Base-by-base conservation (phyloP, 495 filamentous ascomycete species). In the Neurospora pannonica region DNA sequence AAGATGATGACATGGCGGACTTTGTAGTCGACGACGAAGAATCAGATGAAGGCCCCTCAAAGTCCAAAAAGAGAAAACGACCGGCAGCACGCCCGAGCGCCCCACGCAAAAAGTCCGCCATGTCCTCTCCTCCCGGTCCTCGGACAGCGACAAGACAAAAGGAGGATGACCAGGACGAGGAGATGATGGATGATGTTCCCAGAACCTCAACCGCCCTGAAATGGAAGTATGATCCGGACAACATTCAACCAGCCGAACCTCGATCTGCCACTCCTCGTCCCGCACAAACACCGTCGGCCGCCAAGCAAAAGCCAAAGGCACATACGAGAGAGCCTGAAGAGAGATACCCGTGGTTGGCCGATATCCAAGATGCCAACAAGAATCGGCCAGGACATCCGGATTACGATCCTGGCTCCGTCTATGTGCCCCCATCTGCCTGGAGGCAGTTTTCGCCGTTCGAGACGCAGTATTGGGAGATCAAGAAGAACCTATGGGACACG, bases 391-490 rank as follows among this genome's bases (percentile, higher is more conserved):
- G 87, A n/a, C 90, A 97, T 81, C 92, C 94, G 0, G 95, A 98
- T 71, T 97, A 94, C 75, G 95, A 99, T 77, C 94, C 94, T n/a
- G 88, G 92, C 13, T 95, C 94, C 0, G 87, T 99, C 24, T 96
- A 93, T 81, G 91, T 99, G 62, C 97, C 97, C 19, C 90, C 92
- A 0, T 67, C 85, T 5, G 93, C 94, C 10, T 94, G 89, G 88
- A 82, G 81, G 0, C 88, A 91, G 4, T 97, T 99, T 80, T 94
- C 94, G 0, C 88, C 95, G 0, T 99, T 99, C 75, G 96, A 99
- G 84, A 96, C 94, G 81, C 96, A 99, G 77, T 99, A 98, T 82
- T 99, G 96, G 96, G 95, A 97, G 78, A 98, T 99, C 82, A 99
- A 99, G 86, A 92, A 94, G 82, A 97, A 97, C 71, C 93, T 95